Evolutionary conservation across 129 eudicot species (phyloP), one percentile per base, ranked within the genome.

Genomic region (Flaveria sonorensis): DNA sequence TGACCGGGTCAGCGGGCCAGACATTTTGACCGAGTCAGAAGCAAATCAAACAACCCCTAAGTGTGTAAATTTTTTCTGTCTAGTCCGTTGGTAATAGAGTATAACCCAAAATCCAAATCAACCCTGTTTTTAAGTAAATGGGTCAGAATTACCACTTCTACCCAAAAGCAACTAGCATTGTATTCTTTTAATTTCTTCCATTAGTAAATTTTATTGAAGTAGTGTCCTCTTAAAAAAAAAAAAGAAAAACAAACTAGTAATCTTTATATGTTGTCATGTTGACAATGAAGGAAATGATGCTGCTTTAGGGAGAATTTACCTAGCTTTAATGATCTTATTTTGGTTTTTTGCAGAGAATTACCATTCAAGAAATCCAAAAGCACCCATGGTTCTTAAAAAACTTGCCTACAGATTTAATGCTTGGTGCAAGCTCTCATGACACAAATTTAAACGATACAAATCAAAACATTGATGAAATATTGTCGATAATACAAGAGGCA

Each of bases 301-400:
- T 1, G 0, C 30, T 26, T 3, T 26, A 23, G 2, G 16, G 46
- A 32, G 46, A 30, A 64, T 64, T 5, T 30, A 18, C 77, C 30
- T 20, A 36, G 14, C 23, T 10, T 2, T 39, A 73, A 69, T 65
- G 45, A 26, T 63, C 60, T 68, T 63, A 62, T 18, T 70, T 18
- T 4, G 24, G 0, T 24, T 23, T 16, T 79, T 61, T 62, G 77
- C 76, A 89, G 95, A 85, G 95, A 83, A 85, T 89, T 80, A 89
- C 83, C 12, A 75, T 89, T 62, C 82, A 76, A 20, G 95, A 89
- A 73, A 89, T 87, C 20, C 87, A 80, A 76, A 85, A 23, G 51
- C 95, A 89, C 40, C 91, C 89, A 50, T 87, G 95, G 95, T 89
- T 82, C 71, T 57, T 85, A 83, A 83, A 59, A 73, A 89, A 89